These are phyloP conservation scores for Mycena leptocephala DNA, from an alignment of 768 basidiomycete genomes.

Conservation along the genomic window DNA sequence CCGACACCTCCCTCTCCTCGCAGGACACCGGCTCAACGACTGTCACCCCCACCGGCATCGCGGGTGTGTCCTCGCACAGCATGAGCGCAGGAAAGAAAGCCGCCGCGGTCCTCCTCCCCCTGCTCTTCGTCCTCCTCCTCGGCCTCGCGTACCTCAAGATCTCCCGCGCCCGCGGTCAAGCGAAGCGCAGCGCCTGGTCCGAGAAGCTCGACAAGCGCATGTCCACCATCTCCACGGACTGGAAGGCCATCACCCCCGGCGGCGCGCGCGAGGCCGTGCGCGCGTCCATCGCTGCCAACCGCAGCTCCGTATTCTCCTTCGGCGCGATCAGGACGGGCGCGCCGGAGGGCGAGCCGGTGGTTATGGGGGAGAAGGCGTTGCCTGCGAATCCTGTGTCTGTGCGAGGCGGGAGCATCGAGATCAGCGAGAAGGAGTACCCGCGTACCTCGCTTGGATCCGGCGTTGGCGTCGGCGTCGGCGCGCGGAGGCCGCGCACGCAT, in stretches of 20 bases:
- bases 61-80: conserved; percentile 50
- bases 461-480: conserved; percentile 67
- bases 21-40: conserved; percentile 52
- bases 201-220: conserved; percentile 86
- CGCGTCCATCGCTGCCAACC: conserved; percentile 71
- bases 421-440: conserved; percentile 39
- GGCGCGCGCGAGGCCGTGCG: conserved; percentile 86
- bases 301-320: conserved; percentile 70
- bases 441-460: conserved; percentile 56
- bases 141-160: conserved; percentile 67
- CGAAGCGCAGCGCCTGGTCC: conserved; percentile 73
- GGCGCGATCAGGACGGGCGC: conserved; percentile 68
- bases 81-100: conserved; percentile 68
- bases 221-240: conserved; percentile 85
- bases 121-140: conserved; percentile 67
- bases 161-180: conserved; percentile 64
- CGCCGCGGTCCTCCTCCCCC: conserved; percentile 79
- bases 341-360: conserved; percentile 59
- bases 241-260: conserved; percentile 80
- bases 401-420: conserved; percentile 52
- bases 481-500: conserved; percentile 49
- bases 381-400: conserved; percentile 52
- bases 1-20: conserved; percentile 56
- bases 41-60: conserved; percentile 56
- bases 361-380: conserved; percentile 49